Evolutionary conservation across 768 basidiomycete genomes (phyloP).

Genomic region (Russula brevipes): DNA sequence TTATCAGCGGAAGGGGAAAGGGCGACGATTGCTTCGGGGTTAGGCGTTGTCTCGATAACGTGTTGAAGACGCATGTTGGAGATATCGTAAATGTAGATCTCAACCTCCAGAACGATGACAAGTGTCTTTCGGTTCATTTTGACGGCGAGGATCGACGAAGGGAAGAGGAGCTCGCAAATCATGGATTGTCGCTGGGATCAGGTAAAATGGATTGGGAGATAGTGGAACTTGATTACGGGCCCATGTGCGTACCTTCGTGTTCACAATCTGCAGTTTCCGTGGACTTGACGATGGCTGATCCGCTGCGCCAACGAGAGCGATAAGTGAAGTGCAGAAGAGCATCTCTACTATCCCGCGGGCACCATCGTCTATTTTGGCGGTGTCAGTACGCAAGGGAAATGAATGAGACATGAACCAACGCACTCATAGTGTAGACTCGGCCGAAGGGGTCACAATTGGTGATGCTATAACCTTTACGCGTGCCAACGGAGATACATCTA

Average conservation of each 20-base stretch:
- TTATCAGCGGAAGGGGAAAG: slow-evolving; percentile 90
- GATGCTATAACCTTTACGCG: slow-evolving; percentile 92
- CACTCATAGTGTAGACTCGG: slow-evolving; percentile 90
- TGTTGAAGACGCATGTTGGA: slow-evolving; percentile 96
- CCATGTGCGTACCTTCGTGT: slow-evolving; percentile 74
- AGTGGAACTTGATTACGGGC: no score
- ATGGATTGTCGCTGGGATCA: slow-evolving; percentile 69
- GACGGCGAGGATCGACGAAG: slow-evolving; percentile 93
- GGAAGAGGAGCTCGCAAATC: slow-evolving; percentile 98
- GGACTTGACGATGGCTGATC: slow-evolving; percentile 89
- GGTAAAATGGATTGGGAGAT: not conserved
- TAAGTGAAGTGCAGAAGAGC: slow-evolving; percentile 98
- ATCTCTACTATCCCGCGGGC: slow-evolving; percentile 97
- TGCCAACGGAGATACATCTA: slow-evolving; percentile 90
- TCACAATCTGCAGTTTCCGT: slow-evolving; percentile 93
- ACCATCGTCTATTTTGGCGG: slow-evolving; percentile 65
- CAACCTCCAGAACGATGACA: slow-evolving; percentile 92
- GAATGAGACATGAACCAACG: slow-evolving; percentile 33
- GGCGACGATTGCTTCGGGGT: slow-evolving; percentile 93
- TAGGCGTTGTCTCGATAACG: slow-evolving; percentile 94
- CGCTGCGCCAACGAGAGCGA: slow-evolving; percentile 93
- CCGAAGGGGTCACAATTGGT: slow-evolving; percentile 99
- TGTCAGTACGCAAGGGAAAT: not conserved
- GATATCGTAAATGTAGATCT: slow-evolving; percentile 99
- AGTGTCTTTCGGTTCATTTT: slow-evolving; percentile 96